phyloP scores from a whole-genome alignment of 805 yeast species.

The Starmera caribaea region DNA sequence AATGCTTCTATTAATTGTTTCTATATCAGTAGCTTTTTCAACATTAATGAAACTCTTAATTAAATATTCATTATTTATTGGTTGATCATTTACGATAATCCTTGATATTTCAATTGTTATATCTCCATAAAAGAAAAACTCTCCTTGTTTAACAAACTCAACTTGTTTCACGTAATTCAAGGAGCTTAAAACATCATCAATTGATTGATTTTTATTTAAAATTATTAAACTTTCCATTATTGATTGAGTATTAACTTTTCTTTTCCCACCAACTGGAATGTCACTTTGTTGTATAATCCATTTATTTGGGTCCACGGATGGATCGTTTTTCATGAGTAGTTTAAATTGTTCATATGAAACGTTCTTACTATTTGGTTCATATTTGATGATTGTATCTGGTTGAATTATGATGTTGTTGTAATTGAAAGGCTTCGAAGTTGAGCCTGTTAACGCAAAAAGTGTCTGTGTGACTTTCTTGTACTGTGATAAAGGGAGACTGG shows the following conservation, averaged over 20 bases:
- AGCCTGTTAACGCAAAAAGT: slow-evolving; percentile 15
- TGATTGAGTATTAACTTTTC: slow-evolving; percentile 55
- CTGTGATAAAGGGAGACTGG: slow-evolving; percentile 8
- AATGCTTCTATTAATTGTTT: slow-evolving; percentile 55
- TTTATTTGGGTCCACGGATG: no score
- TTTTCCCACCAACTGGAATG: slow-evolving; percentile 68
- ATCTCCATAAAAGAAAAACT: slow-evolving; percentile 46
- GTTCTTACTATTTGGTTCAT: slow-evolving; percentile 18
- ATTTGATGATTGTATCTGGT: slow-evolving; percentile 16
- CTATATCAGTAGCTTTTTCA: slow-evolving; percentile 65
- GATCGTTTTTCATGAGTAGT: slow-evolving; percentile 9
- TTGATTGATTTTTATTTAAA: slow-evolving; percentile 22
- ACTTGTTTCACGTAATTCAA: slow-evolving; percentile 63
- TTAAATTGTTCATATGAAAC: slow-evolving; percentile 18
- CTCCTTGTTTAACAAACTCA: slow-evolving; percentile 54
- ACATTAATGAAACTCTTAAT: slow-evolving; percentile 65
- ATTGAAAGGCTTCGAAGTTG: slow-evolving; percentile 5
- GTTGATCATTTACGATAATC: slow-evolving; percentile 24
- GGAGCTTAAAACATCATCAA: slow-evolving; percentile 36
- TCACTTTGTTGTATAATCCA: slow-evolving; percentile 65
- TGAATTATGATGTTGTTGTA: slow-evolving; percentile 11
- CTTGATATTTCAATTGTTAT: slow-evolving; percentile 51
- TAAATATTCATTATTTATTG: slow-evolving; percentile 43
- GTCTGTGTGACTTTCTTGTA: slow-evolving; percentile 11
- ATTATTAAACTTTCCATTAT: slow-evolving; percentile 42